These are phyloP conservation scores for Akanthomyces muscarius DNA, from an alignment of 2,329 filamentous ascomycete species.

Conservation along the genomic window DNA sequence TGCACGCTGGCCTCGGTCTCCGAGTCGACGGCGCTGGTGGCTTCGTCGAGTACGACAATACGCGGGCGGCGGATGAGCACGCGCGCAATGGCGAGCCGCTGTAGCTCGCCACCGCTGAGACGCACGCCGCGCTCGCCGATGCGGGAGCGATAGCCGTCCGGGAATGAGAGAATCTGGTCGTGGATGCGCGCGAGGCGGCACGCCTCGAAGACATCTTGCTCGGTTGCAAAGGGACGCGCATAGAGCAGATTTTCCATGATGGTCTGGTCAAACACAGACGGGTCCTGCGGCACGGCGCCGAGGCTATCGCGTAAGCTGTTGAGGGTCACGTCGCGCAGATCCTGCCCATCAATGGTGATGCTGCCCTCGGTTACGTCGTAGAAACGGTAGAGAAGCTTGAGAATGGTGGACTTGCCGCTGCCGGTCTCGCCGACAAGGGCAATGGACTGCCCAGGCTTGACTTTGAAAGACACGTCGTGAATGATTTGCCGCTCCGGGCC, in stretches of 20 bases:
- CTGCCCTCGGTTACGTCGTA: slow-evolving; percentile 53
- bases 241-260: slow-evolving; percentile 64
- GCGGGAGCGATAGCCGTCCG: slow-evolving; percentile 45
- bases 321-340: slow-evolving; percentile 56
- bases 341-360: slow-evolving; percentile 56
- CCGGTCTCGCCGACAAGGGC: slow-evolving; percentile 61
- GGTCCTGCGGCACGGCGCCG: slow-evolving; percentile 62
- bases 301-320: slow-evolving; percentile 54
- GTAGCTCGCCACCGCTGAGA: slow-evolving; percentile 48
- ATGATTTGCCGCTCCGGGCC: slow-evolving; percentile 49
- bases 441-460: slow-evolving; percentile 50
- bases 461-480: slow-evolving; percentile 44
- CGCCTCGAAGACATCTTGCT: slow-evolving; percentile 56
- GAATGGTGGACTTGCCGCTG: slow-evolving; percentile 58
- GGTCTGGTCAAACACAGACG: slow-evolving; percentile 59
- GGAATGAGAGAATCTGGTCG: slow-evolving; percentile 58
- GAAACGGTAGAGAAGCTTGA: slow-evolving; percentile 58
- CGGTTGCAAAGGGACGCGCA: slow-evolving; percentile 55
- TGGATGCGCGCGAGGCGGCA: slow-evolving; percentile 61
- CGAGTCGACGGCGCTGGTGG: slow-evolving; percentile 45
- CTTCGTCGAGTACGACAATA: slow-evolving; percentile 43
- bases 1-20: slow-evolving; percentile 40
- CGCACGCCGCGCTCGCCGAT: slow-evolving; percentile 47
- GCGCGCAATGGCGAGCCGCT: slow-evolving; percentile 45
- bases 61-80: slow-evolving; percentile 28